Conservation (phyloP, 176 grass and related monocot genomes). For the Juncus inflexus region DNA sequence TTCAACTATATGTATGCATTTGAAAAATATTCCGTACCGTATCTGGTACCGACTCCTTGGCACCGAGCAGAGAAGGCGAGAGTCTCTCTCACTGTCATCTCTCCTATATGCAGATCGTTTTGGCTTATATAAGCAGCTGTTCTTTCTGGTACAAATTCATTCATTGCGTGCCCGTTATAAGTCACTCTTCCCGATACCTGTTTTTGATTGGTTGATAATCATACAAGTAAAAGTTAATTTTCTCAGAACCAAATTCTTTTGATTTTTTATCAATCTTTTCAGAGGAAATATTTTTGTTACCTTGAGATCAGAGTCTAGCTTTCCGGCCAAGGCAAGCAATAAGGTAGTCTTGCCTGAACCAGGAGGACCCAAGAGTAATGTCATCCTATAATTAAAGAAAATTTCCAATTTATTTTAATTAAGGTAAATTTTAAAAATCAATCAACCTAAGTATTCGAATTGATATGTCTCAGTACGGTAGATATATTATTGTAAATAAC, state of each 20-base stretch:
- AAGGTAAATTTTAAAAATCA: background rate
- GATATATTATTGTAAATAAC: background rate
- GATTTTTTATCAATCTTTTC: background rate
- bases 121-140: conserved; percentile 89
- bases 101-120: conserved; percentile 81
- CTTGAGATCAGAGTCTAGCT: conserved; percentile 62
- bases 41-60: conserved; percentile 75
- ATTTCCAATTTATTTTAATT: background rate
- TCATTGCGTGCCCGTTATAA: conserved; percentile 82
- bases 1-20: too few species aligned
- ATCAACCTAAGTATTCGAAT: background rate
- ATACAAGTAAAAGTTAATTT: background rate
- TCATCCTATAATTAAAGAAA: conserved; percentile 52
- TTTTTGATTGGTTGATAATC: background rate
- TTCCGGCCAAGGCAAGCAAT: conserved; percentile 74
- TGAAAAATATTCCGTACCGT: conserved; percentile 33
- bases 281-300: conserved; percentile 24
- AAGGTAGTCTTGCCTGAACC: conserved; percentile 90
- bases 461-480: conserved; percentile 16
- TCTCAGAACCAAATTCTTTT: too few species aligned
- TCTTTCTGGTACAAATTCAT: conserved; percentile 78
- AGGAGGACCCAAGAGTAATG: conserved; percentile 79
- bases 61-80: conserved; percentile 76
- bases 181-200: conserved; percentile 63
- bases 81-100: conserved; percentile 91